Evolutionary conservation across 2,329 filamentous ascomycete species (phyloP).

Genomic region (Rasamsonia emersonii): DNA sequence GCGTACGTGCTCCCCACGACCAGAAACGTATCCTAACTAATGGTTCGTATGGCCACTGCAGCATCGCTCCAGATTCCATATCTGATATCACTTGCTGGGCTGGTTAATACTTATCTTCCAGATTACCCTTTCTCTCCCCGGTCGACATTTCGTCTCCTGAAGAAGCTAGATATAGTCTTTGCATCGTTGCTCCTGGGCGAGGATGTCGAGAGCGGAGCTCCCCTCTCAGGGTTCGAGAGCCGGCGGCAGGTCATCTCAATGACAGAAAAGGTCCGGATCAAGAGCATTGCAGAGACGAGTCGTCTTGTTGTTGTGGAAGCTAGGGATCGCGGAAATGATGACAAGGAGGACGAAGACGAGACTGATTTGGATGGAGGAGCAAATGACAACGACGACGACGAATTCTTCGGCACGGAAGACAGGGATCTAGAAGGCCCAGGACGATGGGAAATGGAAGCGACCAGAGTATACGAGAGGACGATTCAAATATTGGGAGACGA

Average conservation of each 20-base stretch:
- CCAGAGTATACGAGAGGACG: slow-evolving; percentile 69
- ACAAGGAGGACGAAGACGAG: slow-evolving; percentile 33
- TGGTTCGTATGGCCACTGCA: slow-evolving; percentile 24
- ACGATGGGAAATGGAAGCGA: slow-evolving; percentile 58
- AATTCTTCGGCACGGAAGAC: slow-evolving; percentile 41
- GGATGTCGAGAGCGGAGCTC: slow-evolving; percentile 56
- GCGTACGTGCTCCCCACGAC: slow-evolving; percentile 47
- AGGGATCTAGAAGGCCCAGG: slow-evolving; percentile 17
- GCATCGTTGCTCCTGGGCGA: slow-evolving; percentile 61
- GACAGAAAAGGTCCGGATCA: slow-evolving; percentile 81
- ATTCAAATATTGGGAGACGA: slow-evolving; percentile 64
- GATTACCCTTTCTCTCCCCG: slow-evolving; percentile 61
- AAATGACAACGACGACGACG: slow-evolving; percentile 36
- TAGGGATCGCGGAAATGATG: slow-evolving; percentile 40
- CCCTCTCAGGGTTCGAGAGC: slow-evolving; percentile 61
- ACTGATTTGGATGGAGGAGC: slow-evolving; percentile 14
- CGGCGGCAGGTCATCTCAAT: slow-evolving; percentile 51
- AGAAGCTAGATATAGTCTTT: slow-evolving; percentile 78
- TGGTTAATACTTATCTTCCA: slow-evolving; percentile 62
- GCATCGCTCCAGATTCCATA: slow-evolving; percentile 76
- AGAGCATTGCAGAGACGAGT: slow-evolving; percentile 70
- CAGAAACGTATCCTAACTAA: neutral
- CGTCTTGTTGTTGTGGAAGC: slow-evolving; percentile 62
- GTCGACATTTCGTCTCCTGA: slow-evolving; percentile 61
- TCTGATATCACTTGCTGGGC: slow-evolving; percentile 66